These are phyloP conservation scores for Exidia glandulosa DNA, from an alignment of 768 basidiomycete species.

Conservation along the genomic window DNA sequence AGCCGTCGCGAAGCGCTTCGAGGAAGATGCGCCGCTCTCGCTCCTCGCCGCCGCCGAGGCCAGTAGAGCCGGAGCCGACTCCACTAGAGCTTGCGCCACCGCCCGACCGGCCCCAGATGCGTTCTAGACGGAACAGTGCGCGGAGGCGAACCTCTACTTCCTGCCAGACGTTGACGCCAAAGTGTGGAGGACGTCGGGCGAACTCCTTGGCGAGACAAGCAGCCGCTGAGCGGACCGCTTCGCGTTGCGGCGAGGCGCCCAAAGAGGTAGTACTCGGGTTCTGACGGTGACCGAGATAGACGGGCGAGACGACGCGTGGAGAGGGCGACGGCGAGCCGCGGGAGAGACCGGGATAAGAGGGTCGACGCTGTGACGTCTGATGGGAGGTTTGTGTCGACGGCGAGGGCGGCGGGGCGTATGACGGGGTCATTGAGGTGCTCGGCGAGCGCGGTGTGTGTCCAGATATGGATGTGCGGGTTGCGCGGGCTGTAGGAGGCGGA, in stretches of 20 bases:
- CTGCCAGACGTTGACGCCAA: constrained; percentile 51
- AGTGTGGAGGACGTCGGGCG: constrained; percentile 45
- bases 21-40: constrained; percentile 61
- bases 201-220: constrained; percentile 58
- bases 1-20: constrained; percentile 74
- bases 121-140: constrained; percentile 53
- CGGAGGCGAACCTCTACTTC: constrained; percentile 62
- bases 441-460: constrained; percentile 1
- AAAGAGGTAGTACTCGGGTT: constrained; percentile 54
- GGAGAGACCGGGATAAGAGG: constrained; percentile 19
- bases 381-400: not conserved
- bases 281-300: constrained; percentile 43
- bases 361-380: constrained; percentile 12
- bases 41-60: constrained; percentile 47
- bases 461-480: not conserved
- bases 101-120: constrained; percentile 65
- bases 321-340: constrained; percentile 35
- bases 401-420: not conserved
- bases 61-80: constrained; percentile 11
- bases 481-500: not conserved
- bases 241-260: constrained; percentile 44
- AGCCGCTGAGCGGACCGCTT: constrained; percentile 54
- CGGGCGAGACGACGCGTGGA: constrained; percentile 14
- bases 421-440: not conserved
- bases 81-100: constrained; percentile 16